Percentiles rank a stretch among this genome's conserved stretches.
These are phyloP conservation scores for Candida pseudoviswanathii DNA, from an alignment of 1,139 yeast genomes.

Conservation along the genomic window DNA sequence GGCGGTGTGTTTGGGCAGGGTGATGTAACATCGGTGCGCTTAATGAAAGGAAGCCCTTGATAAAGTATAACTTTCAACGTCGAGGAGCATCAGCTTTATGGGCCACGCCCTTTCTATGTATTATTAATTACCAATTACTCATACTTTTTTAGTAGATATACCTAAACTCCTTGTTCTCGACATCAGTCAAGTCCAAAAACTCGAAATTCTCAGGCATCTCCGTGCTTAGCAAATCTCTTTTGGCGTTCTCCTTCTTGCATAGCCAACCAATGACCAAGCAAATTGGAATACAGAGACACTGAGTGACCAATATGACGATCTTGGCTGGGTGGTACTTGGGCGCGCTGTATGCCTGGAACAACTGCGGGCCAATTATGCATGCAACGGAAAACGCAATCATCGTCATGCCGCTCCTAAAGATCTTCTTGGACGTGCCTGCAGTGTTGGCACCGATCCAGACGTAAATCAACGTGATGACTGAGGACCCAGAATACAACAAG, in stretches of 20 bases:
- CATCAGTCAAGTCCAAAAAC: constrained; percentile 40
- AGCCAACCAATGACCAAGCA: constrained; percentile 28
- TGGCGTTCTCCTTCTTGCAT: constrained; percentile 27
- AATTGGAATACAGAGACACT: constrained; percentile 33
- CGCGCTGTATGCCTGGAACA: constrained; percentile 30
- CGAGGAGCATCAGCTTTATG: too few relatives aligned
- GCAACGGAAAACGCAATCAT: constrained; percentile 41
- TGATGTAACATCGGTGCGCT: too few relatives aligned
- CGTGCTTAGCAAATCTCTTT: constrained; percentile 20
- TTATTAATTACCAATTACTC: too few relatives aligned
- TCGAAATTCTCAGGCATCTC: constrained; percentile 24
- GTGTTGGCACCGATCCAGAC: constrained; percentile 41
- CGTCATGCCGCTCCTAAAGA: constrained; percentile 30
- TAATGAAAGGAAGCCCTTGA: too few relatives aligned
- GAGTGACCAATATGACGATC: constrained; percentile 34
- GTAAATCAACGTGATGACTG: constrained; percentile 35
- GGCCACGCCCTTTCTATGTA: too few relatives aligned
- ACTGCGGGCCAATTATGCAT: constrained; percentile 42
- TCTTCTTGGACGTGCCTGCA: constrained; percentile 37
- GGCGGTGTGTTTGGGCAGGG: too few relatives aligned
- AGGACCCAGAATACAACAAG: constrained; percentile 38
- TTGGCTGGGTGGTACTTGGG: constrained; percentile 40
- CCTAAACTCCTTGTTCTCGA: constrained; percentile 35
- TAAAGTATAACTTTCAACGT: too few relatives aligned
- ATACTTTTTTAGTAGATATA: constrained; percentile 24